Evolutionary conservation across 1,284 basidiomycete species (phyloP), one percentile per base, ranked within the genome.

Genomic region (Ustilago tritici): DNA sequence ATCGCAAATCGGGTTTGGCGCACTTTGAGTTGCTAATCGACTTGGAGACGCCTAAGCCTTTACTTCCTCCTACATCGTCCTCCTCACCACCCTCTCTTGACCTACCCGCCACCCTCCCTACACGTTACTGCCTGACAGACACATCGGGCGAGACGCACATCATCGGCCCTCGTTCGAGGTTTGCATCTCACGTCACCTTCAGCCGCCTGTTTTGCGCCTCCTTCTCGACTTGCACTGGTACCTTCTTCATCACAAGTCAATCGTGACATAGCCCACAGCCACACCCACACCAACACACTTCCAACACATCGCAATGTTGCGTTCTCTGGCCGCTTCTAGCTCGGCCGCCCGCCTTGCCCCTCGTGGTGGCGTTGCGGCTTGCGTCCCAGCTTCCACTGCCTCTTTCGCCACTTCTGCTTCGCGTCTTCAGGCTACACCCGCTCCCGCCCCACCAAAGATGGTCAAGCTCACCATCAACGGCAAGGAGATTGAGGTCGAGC

Each of bases 401-500:
- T 50, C 69, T 10, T 67, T 82, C 56, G 74, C 79, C 65, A 82
- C 81, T 54, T 69, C 79, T 52, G 73, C 70, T 52, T 71, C 70
- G 43, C 68, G 65, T 47, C 65, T 61, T 32, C 81, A 82, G 77
- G 81, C 81, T 14, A 72, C 81, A 35, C 81, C 79, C 28, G 79
- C 81, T 17, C 81, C 81, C 4, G 73, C 76, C 17, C 82, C 79
- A 23, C 81, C 81, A 62, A 85, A 85, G 80, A 84, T 85, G 83
- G 76, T 86, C 74, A 86, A 84, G 71, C 79, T 86, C 47, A 79
- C 79, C 65, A 77, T 86, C 70, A 81, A 86, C 69, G 85, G 84
- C 67, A 84, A 84, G 76, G 84, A 85, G 69, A 67, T 85, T 52
- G 83, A 85, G 70, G 84, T 85, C 19, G 80, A 78, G 70, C 83